Conservation (phyloP, 345 rosid species). For the Laguncularia racemosa region DNA sequence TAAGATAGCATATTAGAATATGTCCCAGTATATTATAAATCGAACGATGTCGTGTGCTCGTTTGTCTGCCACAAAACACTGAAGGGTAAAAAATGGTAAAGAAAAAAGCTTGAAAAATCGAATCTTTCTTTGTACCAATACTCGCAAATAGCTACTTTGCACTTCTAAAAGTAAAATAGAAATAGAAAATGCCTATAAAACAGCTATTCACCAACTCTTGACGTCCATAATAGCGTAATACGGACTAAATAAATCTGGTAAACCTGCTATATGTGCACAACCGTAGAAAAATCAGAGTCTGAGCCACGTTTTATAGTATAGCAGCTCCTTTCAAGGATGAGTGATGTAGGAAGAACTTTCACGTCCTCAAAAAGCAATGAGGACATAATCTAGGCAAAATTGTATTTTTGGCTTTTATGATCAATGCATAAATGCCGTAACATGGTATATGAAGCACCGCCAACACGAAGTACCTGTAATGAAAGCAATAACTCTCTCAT, state of each 20-base stretch:
- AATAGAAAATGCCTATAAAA: too few species aligned
- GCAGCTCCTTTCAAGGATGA: neutral
- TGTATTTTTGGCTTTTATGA: constrained; percentile 39
- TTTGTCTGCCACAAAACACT: too few species aligned
- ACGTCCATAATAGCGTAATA: too few species aligned
- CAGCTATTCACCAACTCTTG: too few species aligned
- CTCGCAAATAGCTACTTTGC: too few species aligned
- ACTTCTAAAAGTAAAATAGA: too few species aligned
- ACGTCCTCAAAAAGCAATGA: constrained; percentile 24
- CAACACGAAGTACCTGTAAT: constrained; percentile 50
- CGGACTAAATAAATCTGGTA: neutral
- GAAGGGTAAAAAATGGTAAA: too few species aligned
- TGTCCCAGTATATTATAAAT: too few species aligned
- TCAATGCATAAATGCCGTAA: constrained; percentile 49
- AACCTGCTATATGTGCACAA: neutral
- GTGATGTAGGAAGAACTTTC: constrained; percentile 8
- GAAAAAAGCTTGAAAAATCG: too few species aligned
- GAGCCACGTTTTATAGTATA: neutral
- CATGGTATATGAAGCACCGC: constrained; percentile 69
- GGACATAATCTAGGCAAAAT: constrained; percentile 46
- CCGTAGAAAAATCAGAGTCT: neutral
- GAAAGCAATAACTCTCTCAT: neutral
- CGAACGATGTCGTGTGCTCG: too few species aligned
- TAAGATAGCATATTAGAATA: too few species aligned
- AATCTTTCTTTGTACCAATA: too few species aligned